Base-by-base conservation (phyloP, 257 asterid species). In the Solanum gandarillasii region DNA sequence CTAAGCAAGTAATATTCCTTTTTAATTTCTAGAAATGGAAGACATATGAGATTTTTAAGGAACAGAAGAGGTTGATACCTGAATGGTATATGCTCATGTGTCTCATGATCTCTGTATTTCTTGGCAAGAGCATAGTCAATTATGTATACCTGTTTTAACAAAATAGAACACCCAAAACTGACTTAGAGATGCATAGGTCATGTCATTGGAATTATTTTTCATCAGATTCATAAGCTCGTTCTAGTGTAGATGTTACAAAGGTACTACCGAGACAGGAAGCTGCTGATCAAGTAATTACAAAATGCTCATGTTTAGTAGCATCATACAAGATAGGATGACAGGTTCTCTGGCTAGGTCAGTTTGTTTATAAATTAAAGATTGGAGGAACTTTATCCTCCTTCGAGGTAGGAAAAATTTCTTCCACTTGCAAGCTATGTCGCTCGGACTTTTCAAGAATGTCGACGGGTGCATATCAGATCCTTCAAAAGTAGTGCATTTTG, bases 61-160 rank as follows among this genome's bases (percentile, higher is more conserved):
- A 29, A 48, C 86, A 82, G 13, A 81, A 46, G 43, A 82, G 70
- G 43, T 82, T 48, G 25, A 48, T 91, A 97, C 99, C 99, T 97
- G 95, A 94, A 97, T 25, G 99, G 99, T 91, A 95, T 95, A 90
- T 97, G 99, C 90, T 94, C 94, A 82, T 95, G 98, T 86, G 99
- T 95, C 85, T 94, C 96, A 81, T 95, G 94, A 92, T 97, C 99
- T 91, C 99, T 89, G 89, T 92, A 97, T 88, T 95, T 95, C 91
- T 97, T 97, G 83, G 98, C 99, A 87, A 95, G 98, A 75, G 99
- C 99, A 90, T 90, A 95, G 93, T 95, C 99, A 90, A 95, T 97
- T 86, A 95, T 88, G 90, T 94, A 97, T 21, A 97, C 99, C 99
- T 95, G 89, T 90, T 46, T 84, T 34, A 79, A 20, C 86, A 89